Percentiles rank a stretch among this genome's conserved stretches.
Conservation (phyloP, 495 filamentous ascomycete species). For the Penicillium soppii region DNA sequence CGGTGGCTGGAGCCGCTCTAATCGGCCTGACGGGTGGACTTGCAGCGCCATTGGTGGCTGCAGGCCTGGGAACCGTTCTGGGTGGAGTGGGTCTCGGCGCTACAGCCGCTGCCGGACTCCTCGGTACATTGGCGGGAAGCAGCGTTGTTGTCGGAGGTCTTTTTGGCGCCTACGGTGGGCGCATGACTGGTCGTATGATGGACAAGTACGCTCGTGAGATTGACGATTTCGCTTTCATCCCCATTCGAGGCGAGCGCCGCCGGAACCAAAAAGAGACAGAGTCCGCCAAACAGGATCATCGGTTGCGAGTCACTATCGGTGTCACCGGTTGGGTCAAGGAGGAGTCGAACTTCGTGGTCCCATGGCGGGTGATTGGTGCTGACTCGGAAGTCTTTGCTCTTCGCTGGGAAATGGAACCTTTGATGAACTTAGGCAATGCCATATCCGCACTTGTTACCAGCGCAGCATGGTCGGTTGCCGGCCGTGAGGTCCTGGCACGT, state of each 20-base stretch:
- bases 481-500: constrained; percentile 71
- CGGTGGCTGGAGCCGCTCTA: constrained; percentile 72
- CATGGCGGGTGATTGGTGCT: constrained; percentile 72
- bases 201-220: constrained; percentile 84
- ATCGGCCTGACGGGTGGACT: constrained; percentile 82
- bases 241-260: constrained; percentile 54
- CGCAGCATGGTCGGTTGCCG: constrained; percentile 74
- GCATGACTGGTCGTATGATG: constrained; percentile 84
- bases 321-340: constrained; percentile 80
- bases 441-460: constrained; percentile 73
- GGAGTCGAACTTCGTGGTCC: constrained; percentile 64
- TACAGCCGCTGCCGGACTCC: constrained; percentile 72
- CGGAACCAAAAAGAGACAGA: constrained; percentile 45
- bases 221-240: constrained; percentile 85
- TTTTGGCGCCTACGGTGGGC: constrained; percentile 86
- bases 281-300: constrained; percentile 52
- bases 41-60: constrained; percentile 77
- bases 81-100: constrained; percentile 78
- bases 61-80: constrained; percentile 78
- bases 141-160: constrained; percentile 75
- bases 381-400: constrained; percentile 79
- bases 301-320: constrained; percentile 78
- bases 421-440: constrained; percentile 73
- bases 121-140: constrained; percentile 77
- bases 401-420: constrained; percentile 76